Evolutionary conservation across 2,329 filamentous ascomycete genomes (phyloP).

Genomic region (Penicillium sp.): DNA sequence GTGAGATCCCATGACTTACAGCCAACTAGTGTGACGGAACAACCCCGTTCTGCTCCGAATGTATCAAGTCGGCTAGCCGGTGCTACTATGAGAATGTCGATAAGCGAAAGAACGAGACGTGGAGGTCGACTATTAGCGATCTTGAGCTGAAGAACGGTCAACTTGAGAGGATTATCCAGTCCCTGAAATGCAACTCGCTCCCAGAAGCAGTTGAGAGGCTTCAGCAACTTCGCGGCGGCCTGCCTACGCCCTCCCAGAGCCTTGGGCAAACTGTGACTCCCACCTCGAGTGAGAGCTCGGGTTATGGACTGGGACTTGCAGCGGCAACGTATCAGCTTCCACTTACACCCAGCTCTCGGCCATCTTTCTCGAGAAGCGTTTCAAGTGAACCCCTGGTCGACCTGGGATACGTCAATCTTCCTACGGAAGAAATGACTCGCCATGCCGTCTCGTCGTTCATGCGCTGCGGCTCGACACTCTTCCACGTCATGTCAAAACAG

Average conservation of each 20-base stretch:
- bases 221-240: not conserved
- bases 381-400: not conserved
- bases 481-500: slow-evolving; percentile 5
- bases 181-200: not conserved
- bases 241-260: not conserved
- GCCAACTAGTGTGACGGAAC: not conserved
- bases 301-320: not conserved
- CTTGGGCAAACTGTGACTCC: not conserved
- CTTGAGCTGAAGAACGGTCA: not conserved
- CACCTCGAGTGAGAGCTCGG: not conserved
- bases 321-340: not conserved
- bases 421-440: not conserved
- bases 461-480: not conserved
- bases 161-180: not conserved
- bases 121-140: not conserved
- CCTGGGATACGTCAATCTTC: not conserved
- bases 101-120: not conserved
- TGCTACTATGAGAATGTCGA: not conserved
- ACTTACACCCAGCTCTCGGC: too few species aligned
- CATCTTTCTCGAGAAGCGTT: not conserved
- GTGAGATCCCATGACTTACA: not conserved
- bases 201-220: not conserved
- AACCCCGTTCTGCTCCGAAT: not conserved
- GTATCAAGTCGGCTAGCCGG: not conserved
- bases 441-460: not conserved